A percentile compares a stretch with the other conserved stretches of the same genome.
Evolutionary conservation across 2,329 filamentous ascomycete species (phyloP).

Genomic region (Sarocladium strictum): DNA sequence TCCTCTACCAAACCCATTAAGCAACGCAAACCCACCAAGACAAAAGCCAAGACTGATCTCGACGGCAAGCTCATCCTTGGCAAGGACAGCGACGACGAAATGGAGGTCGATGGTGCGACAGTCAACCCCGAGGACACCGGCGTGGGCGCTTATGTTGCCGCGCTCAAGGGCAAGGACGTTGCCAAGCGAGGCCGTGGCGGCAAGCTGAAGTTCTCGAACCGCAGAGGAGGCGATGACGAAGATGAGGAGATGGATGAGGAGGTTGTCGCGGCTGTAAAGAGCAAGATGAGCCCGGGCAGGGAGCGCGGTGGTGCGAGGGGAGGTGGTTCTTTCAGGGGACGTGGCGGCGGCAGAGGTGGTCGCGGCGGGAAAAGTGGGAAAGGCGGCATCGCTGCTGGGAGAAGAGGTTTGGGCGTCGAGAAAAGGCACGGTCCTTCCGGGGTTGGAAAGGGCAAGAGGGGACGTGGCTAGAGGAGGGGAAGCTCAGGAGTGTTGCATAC

Average conservation of each 20-base stretch:
- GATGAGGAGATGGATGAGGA: conserved; percentile 48
- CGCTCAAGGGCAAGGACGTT: conserved; percentile 61
- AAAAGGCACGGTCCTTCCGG: conserved; percentile 36
- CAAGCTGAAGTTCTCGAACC: conserved; percentile 67
- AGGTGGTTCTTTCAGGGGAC: conserved; percentile 29
- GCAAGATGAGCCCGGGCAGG: conserved; percentile 35
- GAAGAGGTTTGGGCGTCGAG: conserved; percentile 45
- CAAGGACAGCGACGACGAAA: conserved; percentile 47
- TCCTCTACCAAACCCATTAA: conserved; percentile 80
- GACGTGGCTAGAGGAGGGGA: neutral
- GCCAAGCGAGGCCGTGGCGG: conserved; percentile 60
- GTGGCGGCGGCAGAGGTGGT: conserved; percentile 21
- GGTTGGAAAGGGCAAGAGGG: conserved; percentile 34
- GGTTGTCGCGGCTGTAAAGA: conserved; percentile 47
- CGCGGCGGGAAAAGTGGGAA: conserved; percentile 37
- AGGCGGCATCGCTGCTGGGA: conserved; percentile 39
- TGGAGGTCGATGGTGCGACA: conserved; percentile 55
- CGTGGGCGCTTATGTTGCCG: conserved; percentile 64
- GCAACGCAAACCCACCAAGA: conserved; percentile 47
- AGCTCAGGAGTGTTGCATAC: neutral
- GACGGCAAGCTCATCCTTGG: conserved; percentile 79
- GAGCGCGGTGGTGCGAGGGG: conserved; percentile 25
- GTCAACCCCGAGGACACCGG: conserved; percentile 50
- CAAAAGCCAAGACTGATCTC: conserved; percentile 63
- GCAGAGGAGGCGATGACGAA: conserved; percentile 38